Conservation (phyloP, 805 yeast genomes). For the Pichia scutulata region DNA sequence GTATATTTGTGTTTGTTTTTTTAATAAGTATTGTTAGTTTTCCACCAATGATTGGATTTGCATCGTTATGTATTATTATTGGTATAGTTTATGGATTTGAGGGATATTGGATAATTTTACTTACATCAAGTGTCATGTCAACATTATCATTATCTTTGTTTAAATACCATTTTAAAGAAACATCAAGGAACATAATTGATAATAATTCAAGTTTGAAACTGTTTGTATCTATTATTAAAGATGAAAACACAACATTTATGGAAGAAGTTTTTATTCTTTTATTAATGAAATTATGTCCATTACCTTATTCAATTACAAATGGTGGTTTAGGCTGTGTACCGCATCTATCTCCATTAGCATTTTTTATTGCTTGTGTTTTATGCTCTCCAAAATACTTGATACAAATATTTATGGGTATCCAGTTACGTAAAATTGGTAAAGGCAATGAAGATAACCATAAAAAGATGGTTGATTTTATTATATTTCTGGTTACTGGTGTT, state of each 20-base stretch:
- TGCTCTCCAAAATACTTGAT: conserved; percentile 80
- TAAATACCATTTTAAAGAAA: conserved; percentile 46
- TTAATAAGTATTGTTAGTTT: conserved; percentile 64
- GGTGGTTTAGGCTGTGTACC: conserved; percentile 91
- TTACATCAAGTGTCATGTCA: conserved; percentile 68
- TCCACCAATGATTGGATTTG: conserved; percentile 87
- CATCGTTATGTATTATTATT: conserved; percentile 52
- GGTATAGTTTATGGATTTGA: conserved; percentile 84
- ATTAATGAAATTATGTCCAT: conserved; percentile 77
- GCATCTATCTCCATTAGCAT: conserved; percentile 53
- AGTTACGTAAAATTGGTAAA: conserved; percentile 62
- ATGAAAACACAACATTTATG: conserved; percentile 32
- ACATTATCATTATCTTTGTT: conserved; percentile 64
- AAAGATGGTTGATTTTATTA: conserved; percentile 52
- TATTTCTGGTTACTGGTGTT: conserved; percentile 48
- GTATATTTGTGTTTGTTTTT: conserved; percentile 36
- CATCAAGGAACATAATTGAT: conserved; percentile 54
- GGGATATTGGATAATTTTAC: conserved; percentile 74
- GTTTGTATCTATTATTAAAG: conserved; percentile 64
- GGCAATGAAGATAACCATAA: conserved; percentile 37
- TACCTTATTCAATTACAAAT: conserved; percentile 87
- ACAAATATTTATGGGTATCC: conserved; percentile 70
- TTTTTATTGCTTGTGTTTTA: conserved; percentile 60
- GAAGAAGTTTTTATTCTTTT: conserved; percentile 61
- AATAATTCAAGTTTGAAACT: conserved; percentile 63